These are phyloP conservation scores for Cadophora sp. DNA, from an alignment of 2,329 filamentous ascomycete species.

Conservation along the genomic window DNA sequence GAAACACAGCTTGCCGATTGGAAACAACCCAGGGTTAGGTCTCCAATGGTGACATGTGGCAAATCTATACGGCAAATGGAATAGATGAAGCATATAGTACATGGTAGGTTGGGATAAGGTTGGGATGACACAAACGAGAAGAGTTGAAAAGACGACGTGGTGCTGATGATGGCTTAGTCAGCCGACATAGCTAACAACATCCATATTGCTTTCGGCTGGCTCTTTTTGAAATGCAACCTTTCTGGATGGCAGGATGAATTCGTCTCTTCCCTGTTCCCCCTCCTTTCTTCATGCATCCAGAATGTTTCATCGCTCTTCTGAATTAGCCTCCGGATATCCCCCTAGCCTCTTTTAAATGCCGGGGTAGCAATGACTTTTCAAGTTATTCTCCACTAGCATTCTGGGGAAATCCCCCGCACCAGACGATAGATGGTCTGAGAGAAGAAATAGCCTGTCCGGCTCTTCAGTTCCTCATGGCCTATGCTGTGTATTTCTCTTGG, in stretches of 20 bases:
- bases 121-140: not conserved
- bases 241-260: conserved; percentile 8
- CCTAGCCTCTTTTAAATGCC: not conserved
- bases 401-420: conserved; percentile 8
- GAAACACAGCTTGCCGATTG: not conserved
- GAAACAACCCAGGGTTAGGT: not conserved
- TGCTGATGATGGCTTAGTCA: not conserved
- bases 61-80: not conserved
- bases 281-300: not conserved
- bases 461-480: not conserved
- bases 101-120: not conserved
- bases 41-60: conserved; percentile 1
- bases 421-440: not conserved
- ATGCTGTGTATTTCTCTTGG: not conserved
- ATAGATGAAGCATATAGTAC: not conserved
- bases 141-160: not conserved
- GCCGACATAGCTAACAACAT: not conserved
- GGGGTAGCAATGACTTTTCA: not conserved
- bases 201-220: conserved; percentile 9
- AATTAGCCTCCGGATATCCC: conserved; percentile 4
- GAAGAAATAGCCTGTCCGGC: conserved; percentile 7
- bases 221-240: conserved; percentile 8
- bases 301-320: not conserved
- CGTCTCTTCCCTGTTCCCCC: not conserved
- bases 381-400: not conserved